A percentile compares a stretch with the other conserved stretches of the same genome.
Evolutionary conservation across 176 grass and related monocot species (phyloP).

Genomic region (Rhynchospora breviuscula): DNA sequence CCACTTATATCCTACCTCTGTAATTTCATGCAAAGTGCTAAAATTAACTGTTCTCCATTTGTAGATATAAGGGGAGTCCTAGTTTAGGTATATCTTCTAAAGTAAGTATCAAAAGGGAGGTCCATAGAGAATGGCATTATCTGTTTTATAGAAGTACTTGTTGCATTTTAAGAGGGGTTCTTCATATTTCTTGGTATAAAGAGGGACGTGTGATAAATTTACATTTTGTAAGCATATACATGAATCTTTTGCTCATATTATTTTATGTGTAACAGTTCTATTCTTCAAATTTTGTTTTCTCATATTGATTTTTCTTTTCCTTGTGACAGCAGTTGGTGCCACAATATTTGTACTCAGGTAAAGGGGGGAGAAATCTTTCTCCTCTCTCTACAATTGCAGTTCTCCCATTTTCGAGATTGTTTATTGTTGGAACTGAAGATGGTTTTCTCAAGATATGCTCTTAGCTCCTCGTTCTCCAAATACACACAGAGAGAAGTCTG

Average conservation of each 20-base stretch:
- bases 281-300: neutral
- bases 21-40: neutral
- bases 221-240: neutral
- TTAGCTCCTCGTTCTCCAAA: slow-evolving; percentile 28
- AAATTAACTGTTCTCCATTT: neutral
- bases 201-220: neutral
- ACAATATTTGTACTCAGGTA: slow-evolving; percentile 67
- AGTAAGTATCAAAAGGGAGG: neutral
- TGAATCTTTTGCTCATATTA: neutral
- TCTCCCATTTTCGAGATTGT: slow-evolving; percentile 88
- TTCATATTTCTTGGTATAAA: neutral
- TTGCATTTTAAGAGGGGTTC: neutral
- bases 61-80: neutral
- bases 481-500: neutral
- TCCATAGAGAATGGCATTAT: neutral
- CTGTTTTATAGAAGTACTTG: neutral
- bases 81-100: neutral
- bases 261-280: neutral
- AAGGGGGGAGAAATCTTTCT: slow-evolving; percentile 66
- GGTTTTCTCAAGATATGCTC: slow-evolving; percentile 88
- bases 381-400: slow-evolving; percentile 66
- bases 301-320: neutral
- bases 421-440: slow-evolving; percentile 90
- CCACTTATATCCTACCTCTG: neutral
- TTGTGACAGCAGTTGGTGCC: slow-evolving; percentile 53